phyloP scores from a whole-genome alignment of 768 basidiomycete species.

The Hortiboletus campestris region DNA sequence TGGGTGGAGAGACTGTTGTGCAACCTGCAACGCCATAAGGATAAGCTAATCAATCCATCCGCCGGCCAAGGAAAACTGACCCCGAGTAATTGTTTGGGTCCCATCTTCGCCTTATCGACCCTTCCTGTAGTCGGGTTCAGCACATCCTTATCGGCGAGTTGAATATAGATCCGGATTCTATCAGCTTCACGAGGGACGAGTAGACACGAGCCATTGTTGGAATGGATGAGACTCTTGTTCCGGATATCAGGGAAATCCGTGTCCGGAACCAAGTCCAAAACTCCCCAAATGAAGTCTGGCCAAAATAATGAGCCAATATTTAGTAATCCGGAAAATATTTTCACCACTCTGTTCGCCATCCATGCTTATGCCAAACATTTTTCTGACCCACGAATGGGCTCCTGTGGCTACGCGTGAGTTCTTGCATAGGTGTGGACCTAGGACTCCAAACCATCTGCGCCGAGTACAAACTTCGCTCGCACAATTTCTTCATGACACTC shows the following conservation, averaged over 20 bases:
- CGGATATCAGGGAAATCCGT: slow-evolving; percentile 58
- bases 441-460: slow-evolving; percentile 58
- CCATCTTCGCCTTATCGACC: slow-evolving; percentile 39
- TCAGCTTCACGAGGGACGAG: slow-evolving; percentile 51
- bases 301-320: neutral
- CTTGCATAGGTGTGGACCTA: neutral
- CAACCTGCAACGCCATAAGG: slow-evolving; percentile 31
- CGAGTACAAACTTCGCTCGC: slow-evolving; percentile 71
- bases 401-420: slow-evolving; percentile 40
- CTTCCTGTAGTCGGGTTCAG: slow-evolving; percentile 39
- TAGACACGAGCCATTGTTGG: slow-evolving; percentile 48
- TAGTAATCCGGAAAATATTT: neutral
- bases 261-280: slow-evolving; percentile 44
- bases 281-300: slow-evolving; percentile 43
- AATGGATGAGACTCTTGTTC: slow-evolving; percentile 48
- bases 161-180: slow-evolving; percentile 50
- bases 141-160: slow-evolving; percentile 42
- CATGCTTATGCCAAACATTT: slow-evolving; percentile 61
- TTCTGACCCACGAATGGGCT: slow-evolving; percentile 83
- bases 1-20: slow-evolving; percentile 40
- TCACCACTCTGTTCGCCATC: slow-evolving; percentile 66
- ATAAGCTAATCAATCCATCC: neutral
- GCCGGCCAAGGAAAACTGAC: slow-evolving; percentile 17
- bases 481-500: slow-evolving; percentile 51
- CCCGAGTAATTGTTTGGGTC: slow-evolving; percentile 40